phyloP scores from a whole-genome alignment of 108 stramenopile genomes.

The Cyclostephanos invisitatus region DNA sequence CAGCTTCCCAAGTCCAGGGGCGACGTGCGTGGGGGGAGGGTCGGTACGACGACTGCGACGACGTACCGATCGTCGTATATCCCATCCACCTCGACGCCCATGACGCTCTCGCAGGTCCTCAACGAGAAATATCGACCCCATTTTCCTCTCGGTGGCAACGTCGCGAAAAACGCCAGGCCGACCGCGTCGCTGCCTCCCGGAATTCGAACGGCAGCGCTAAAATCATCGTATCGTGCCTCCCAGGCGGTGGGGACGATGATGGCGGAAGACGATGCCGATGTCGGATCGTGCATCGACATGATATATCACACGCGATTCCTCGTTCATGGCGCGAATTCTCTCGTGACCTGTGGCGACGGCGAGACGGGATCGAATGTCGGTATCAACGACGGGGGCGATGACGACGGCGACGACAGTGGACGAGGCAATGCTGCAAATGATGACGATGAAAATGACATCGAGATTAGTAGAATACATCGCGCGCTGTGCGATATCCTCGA shows the following conservation, averaged over 20 bases:
- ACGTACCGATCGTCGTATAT: neutral
- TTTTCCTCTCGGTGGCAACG: neutral
- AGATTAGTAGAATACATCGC: neutral
- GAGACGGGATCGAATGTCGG: neutral
- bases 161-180: neutral
- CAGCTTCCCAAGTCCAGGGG: conserved; percentile 36
- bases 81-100: conserved; percentile 11
- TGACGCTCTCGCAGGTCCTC: conserved; percentile 38
- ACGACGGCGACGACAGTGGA: neutral
- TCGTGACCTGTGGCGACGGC: neutral
- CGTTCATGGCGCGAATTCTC: neutral
- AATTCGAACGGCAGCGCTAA: conserved; percentile 23
- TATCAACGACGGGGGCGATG: neutral
- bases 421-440: neutral
- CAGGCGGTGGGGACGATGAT: neutral
- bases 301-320: conserved; percentile 33
- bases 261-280: neutral
- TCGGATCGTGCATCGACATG: conserved; percentile 16
- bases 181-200: conserved; percentile 21
- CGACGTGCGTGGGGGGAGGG: neutral
- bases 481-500: conserved; percentile 29
- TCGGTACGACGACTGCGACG: neutral
- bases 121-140: conserved; percentile 32
- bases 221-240: conserved; percentile 32
- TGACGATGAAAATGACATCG: neutral